Evolutionary conservation across 371 early-diverging fungal species (phyloP).

Genomic region (Amoeboradix gromovi): DNA sequence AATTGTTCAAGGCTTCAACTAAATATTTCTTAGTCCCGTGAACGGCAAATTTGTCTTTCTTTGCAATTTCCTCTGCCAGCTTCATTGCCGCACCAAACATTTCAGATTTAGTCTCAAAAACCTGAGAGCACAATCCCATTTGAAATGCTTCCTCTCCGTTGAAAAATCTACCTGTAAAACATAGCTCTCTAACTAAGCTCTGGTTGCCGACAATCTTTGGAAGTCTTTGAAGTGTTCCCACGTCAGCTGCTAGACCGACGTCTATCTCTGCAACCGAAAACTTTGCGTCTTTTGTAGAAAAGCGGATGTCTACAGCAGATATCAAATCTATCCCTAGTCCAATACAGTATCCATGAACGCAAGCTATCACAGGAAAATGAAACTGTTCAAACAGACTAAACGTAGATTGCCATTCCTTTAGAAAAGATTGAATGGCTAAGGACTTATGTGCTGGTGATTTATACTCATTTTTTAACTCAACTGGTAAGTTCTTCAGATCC

Average conservation of each 20-base stretch:
- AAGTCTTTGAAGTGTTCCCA: conserved; percentile 62
- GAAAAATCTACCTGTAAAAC: conserved; percentile 48
- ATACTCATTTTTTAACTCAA: too few species aligned
- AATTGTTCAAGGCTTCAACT: neutral
- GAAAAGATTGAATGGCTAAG: too few species aligned
- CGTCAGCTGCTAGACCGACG: conserved; percentile 51
- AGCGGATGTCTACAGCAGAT: conserved; percentile 70
- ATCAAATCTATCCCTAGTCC: conserved; percentile 56
- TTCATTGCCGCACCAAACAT: conserved; percentile 22
- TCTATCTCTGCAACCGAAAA: conserved; percentile 79
- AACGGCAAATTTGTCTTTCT: conserved; percentile 64
- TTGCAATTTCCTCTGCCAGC: conserved; percentile 40
- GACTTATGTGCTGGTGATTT: too few species aligned
- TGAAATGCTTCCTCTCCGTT: conserved; percentile 40
- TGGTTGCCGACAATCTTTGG: conserved; percentile 73
- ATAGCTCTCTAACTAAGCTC: conserved; percentile 61
- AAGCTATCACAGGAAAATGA: conserved; percentile 56
- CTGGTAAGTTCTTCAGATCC: too few species aligned
- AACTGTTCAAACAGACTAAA: conserved; percentile 64
- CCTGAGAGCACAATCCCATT: conserved; percentile 43
- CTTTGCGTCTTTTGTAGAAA: conserved; percentile 37
- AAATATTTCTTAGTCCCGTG: conserved; percentile 43
- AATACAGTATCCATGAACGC: conserved; percentile 54
- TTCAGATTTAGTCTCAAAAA: conserved; percentile 23
- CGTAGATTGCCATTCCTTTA: too few species aligned